Conservation (phyloP, 768 basidiomycete species). For the Clathrus columnatus region DNA sequence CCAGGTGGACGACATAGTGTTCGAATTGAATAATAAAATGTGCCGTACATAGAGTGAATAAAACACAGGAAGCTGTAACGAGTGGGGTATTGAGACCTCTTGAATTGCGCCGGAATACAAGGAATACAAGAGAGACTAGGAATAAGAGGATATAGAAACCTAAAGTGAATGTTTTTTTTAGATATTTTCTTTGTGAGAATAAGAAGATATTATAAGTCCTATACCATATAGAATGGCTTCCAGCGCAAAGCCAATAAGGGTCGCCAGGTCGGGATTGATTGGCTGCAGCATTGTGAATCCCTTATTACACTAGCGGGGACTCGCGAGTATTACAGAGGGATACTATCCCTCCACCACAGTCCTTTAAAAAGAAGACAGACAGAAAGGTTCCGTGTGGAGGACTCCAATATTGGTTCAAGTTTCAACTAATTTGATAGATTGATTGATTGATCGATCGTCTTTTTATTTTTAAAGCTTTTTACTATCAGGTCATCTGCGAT, state of each 20-base stretch:
- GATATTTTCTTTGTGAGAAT: neutral
- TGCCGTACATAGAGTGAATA: slow-evolving; percentile 26
- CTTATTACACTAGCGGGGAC: no score
- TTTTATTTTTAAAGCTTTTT: no score
- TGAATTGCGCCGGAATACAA: slow-evolving; percentile 12
- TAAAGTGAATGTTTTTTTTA: no score
- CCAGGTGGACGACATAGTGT: slow-evolving; percentile 26
- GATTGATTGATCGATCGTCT: no score
- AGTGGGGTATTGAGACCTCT: slow-evolving; percentile 19
- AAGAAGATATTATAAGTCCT: neutral
- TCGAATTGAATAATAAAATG: slow-evolving; percentile 29
- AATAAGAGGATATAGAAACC: slow-evolving; percentile 21
- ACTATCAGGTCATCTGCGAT: no score
- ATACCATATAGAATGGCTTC: slow-evolving; percentile 30
- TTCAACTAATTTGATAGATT: no score
- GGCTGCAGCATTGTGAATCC: slow-evolving; percentile 22
- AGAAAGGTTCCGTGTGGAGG: no score
- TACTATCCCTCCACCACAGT: no score
- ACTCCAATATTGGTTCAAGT: no score
- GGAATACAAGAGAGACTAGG: slow-evolving; percentile 20
- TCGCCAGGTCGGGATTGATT: slow-evolving; percentile 21
- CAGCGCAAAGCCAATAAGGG: slow-evolving; percentile 29
- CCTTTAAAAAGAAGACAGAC: no score
- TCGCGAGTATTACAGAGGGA: no score
- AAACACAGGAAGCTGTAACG: slow-evolving; percentile 21